Evolutionary conservation across 1,139 yeast species (phyloP).

Genomic region (Ashbya aceris): DNA sequence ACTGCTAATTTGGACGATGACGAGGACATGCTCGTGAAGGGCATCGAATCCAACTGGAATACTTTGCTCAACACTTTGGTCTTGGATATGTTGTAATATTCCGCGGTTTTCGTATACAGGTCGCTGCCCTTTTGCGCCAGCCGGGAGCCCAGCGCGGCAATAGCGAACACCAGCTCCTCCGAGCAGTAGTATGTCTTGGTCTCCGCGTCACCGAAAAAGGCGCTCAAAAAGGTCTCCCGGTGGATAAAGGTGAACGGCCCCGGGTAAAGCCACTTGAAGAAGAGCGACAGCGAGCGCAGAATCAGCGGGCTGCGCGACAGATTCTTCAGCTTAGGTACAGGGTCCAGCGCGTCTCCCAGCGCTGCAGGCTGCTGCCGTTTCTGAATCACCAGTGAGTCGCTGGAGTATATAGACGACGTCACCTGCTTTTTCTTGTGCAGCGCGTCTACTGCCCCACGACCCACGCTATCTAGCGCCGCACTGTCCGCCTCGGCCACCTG

Average conservation of each 20-base stretch:
- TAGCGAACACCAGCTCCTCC: conserved; percentile 41
- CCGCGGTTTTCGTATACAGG: conserved; percentile 33
- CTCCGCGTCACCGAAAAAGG: conserved; percentile 42
- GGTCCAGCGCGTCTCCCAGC: conserved; percentile 6
- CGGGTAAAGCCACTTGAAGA: conserved; percentile 57
- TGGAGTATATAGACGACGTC: conserved; percentile 21
- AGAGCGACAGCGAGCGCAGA: conserved; percentile 36
- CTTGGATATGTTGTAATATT: conserved; percentile 43
- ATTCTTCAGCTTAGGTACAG: conserved; percentile 41
- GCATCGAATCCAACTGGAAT: conserved; percentile 31
- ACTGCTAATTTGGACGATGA: conserved; percentile 26
- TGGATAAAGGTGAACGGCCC: conserved; percentile 52
- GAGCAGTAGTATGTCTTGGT: conserved; percentile 39
- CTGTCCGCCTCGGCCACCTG: conserved; percentile 1
- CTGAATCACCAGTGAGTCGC: conserved; percentile 19
- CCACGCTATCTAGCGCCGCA: conserved; percentile 2
- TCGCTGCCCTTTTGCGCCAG: conserved; percentile 37
- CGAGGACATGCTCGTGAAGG: conserved; percentile 17
- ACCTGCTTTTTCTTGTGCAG: conserved; percentile 5
- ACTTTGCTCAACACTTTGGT: conserved; percentile 35
- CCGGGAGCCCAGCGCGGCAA: conserved; percentile 49
- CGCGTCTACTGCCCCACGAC: neutral
- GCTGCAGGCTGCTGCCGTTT: conserved; percentile 8
- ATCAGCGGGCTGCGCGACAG: conserved; percentile 38
- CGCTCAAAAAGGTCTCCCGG: conserved; percentile 50